Conservation (phyloP, 192 early-diverging fungal species). For the Spizellomyces sp. region DNA sequence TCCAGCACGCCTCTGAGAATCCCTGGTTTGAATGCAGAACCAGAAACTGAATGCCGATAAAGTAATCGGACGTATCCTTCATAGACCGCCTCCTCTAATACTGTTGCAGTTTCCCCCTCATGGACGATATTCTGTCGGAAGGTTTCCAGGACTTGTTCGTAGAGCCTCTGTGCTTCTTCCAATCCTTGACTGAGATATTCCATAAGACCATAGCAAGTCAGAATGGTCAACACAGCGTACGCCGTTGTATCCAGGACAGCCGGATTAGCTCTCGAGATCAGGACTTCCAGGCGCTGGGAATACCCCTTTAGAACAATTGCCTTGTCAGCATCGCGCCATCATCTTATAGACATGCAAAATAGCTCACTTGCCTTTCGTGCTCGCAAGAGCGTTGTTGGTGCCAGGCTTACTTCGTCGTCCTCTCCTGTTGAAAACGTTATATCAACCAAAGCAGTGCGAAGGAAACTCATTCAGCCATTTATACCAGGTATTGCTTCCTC, state of each 20-base stretch:
- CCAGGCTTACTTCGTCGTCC: neutral
- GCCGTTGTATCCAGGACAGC: neutral
- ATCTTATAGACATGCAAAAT: too few relatives aligned
- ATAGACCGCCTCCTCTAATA: conserved; percentile 28
- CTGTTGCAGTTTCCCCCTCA: neutral
- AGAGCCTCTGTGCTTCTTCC: conserved; percentile 23
- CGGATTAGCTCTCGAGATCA: neutral
- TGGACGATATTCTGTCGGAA: neutral
- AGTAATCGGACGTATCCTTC: conserved; percentile 31
- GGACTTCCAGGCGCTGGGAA: conserved; percentile 11
- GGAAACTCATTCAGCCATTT: neutral
- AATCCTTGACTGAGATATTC: conserved; percentile 31
- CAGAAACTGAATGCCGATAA: conserved; percentile 17
- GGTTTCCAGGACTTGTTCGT: conserved; percentile 11
- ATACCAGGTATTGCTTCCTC: conserved; percentile 13
- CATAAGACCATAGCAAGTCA: conserved; percentile 24
- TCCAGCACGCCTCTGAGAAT: conserved; percentile 48
- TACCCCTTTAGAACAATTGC: neutral
- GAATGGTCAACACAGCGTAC: neutral
- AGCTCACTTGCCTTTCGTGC: neutral
- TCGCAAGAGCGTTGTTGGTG: conserved; percentile 8
- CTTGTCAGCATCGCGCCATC: too few relatives aligned
- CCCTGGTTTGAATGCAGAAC: conserved; percentile 44
- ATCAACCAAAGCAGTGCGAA: too few relatives aligned
- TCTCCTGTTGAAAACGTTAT: too few relatives aligned